These are phyloP conservation scores for Ramichloridium luteum DNA, from an alignment of 2,329 filamentous ascomycete species.

Conservation along the genomic window DNA sequence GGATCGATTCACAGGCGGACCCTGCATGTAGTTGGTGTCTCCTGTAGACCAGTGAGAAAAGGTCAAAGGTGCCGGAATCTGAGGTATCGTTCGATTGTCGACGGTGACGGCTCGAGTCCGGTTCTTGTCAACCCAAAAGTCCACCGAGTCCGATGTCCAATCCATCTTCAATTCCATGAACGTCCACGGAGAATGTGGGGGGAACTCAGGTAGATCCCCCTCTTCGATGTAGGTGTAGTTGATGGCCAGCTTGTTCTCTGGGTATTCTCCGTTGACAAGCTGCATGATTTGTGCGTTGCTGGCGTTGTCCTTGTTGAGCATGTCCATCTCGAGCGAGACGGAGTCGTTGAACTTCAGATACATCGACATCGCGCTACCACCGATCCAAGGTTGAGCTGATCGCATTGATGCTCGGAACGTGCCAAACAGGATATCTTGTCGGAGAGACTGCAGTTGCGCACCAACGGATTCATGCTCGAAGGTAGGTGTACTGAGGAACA, in stretches of 20 bases:
- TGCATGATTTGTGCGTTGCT: slow-evolving; percentile 14
- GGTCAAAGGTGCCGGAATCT: slow-evolving; percentile 31
- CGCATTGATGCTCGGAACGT: slow-evolving; percentile 33
- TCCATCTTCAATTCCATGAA: slow-evolving; percentile 37
- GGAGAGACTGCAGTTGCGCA: slow-evolving; percentile 29
- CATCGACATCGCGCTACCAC: slow-evolving; percentile 37
- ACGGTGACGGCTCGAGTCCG: slow-evolving; percentile 16
- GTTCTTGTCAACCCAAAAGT: slow-evolving; percentile 30
- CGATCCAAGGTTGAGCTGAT: slow-evolving; percentile 25
- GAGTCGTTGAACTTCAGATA: slow-evolving; percentile 35
- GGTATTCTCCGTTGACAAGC: slow-evolving; percentile 13
- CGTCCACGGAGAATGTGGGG: slow-evolving; percentile 30
- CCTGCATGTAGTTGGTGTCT: slow-evolving; percentile 33
- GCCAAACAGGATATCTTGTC: slow-evolving; percentile 38
- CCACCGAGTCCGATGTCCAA: slow-evolving; percentile 33
- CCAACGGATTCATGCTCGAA: slow-evolving; percentile 34
- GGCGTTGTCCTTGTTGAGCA: slow-evolving; percentile 32
- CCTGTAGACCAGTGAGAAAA: slow-evolving; percentile 40
- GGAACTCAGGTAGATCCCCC: slow-evolving; percentile 22
- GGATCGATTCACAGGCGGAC: slow-evolving; percentile 31
- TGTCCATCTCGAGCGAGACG: slow-evolving; percentile 31
- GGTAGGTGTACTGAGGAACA: slow-evolving; percentile 9
- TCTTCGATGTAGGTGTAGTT: slow-evolving; percentile 28
- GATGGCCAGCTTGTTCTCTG: slow-evolving; percentile 20
- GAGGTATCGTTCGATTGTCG: slow-evolving; percentile 27